Conservation (phyloP, 257 asterid species). For the Solanum clarkiae region DNA sequence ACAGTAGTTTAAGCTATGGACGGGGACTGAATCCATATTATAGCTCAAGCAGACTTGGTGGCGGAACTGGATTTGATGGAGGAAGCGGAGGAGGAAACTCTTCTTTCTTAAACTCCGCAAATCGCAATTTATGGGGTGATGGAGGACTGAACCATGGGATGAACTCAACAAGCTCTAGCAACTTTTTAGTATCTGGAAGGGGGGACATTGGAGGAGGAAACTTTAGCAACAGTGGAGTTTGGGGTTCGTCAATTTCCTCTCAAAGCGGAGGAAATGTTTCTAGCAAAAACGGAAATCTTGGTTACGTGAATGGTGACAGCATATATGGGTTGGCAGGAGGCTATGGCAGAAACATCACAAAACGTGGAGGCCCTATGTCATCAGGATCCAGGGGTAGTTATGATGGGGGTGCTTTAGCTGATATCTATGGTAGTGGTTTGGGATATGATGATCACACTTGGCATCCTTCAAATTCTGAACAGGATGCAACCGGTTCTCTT, state of each 20-base stretch:
- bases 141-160: constrained; percentile 19
- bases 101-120: constrained; percentile 1
- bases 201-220: neutral
- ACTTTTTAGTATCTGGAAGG: constrained; percentile 27
- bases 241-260: constrained; percentile 29
- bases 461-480: constrained; percentile 39
- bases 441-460: constrained; percentile 54
- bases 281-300: neutral
- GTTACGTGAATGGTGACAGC: constrained; percentile 33
- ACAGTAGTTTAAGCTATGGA: constrained; percentile 24
- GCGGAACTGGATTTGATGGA: neutral
- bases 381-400: constrained; percentile 25
- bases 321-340: constrained; percentile 31
- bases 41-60: neutral
- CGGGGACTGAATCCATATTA: constrained; percentile 4
- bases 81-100: constrained; percentile 1
- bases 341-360: constrained; percentile 24
- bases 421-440: constrained; percentile 25
- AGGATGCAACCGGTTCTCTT: constrained; percentile 28
- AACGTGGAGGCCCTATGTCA: constrained; percentile 19
- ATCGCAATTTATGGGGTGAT: constrained; percentile 10
- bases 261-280: constrained; percentile 19
- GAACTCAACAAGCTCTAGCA: constrained; percentile 26
- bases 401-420: constrained; percentile 32
- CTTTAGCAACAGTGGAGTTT: constrained; percentile 21